A percentile compares a stretch with the other conserved stretches of the same genome.
phyloP scores from a whole-genome alignment of 2,329 filamentous ascomycete species.

The Fusarium concolor region DNA sequence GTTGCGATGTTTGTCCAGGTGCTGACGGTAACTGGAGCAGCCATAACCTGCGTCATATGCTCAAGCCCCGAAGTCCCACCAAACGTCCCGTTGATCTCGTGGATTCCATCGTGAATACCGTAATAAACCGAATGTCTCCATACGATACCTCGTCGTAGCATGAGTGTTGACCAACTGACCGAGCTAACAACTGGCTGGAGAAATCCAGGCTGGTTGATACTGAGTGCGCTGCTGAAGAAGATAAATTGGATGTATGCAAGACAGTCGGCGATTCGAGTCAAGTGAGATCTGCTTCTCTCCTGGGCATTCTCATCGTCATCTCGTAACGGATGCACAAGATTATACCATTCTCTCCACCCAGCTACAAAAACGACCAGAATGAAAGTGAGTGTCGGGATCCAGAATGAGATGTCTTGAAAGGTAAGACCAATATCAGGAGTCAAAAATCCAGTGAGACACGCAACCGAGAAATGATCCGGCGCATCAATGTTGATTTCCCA shows the following conservation, averaged over 20 bases:
- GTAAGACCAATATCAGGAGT: constrained; percentile 33
- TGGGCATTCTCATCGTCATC: constrained; percentile 23
- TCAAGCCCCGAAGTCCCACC: constrained; percentile 67
- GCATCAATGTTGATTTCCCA: constrained; percentile 31
- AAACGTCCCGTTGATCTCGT: constrained; percentile 74
- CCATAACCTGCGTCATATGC: constrained; percentile 74
- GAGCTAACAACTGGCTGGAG: constrained; percentile 77
- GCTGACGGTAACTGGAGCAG: constrained; percentile 69
- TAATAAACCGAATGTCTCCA: constrained; percentile 41
- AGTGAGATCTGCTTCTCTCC: constrained; percentile 22
- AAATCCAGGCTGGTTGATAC: constrained; percentile 78
- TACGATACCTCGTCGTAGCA: constrained; percentile 61
- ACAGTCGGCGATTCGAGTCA: constrained; percentile 61
- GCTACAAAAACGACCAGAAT: constrained; percentile 33
- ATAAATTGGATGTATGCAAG: constrained; percentile 82
- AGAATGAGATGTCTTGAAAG: constrained; percentile 16
- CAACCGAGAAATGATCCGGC: constrained; percentile 26
- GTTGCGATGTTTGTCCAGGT: constrained; percentile 77
- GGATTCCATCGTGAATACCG: constrained; percentile 66
- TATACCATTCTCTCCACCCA: constrained; percentile 26
- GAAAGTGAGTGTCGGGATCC: constrained; percentile 27
- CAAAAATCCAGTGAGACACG: constrained; percentile 27
- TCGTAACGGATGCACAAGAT: constrained; percentile 7
- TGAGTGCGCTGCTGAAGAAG: constrained; percentile 75
- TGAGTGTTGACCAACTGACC: constrained; percentile 74